Evolutionary conservation across 805 yeast genomes (phyloP).

Genomic region (Saturnispora quitensis): DNA sequence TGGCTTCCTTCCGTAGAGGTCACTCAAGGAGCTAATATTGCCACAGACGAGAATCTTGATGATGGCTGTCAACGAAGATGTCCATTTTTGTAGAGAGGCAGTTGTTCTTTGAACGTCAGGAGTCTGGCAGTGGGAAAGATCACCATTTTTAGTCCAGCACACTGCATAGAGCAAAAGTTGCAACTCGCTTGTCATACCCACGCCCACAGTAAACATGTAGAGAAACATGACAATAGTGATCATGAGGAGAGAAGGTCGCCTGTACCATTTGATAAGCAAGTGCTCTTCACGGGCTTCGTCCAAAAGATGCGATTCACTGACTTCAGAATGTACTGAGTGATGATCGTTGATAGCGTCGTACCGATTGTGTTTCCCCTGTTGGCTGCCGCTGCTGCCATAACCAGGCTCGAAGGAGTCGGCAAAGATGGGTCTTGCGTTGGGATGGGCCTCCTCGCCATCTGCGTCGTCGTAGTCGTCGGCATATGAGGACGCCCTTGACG

Average conservation of each 20-base stretch:
- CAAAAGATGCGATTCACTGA: conserved; percentile 10
- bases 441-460: conserved; percentile 17
- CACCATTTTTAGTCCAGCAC: conserved; percentile 26
- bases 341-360: background rate
- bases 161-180: conserved; percentile 31
- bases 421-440: conserved; percentile 3
- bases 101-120: conserved; percentile 33
- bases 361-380: background rate
- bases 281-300: conserved; percentile 11
- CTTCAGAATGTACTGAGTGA: conserved; percentile 3
- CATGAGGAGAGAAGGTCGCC: conserved; percentile 48
- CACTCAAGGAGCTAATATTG: conserved; percentile 55
- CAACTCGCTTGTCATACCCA: conserved; percentile 32
- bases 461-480: conserved; percentile 13
- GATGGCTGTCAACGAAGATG: conserved; percentile 33
- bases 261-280: conserved; percentile 37
- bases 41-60: conserved; percentile 47
- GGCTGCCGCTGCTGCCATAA: background rate
- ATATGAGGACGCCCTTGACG: background rate
- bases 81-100: conserved; percentile 42
- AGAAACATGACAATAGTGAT: conserved; percentile 31
- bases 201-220: conserved; percentile 33
- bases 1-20: conserved; percentile 52
- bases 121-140: conserved; percentile 27
- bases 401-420: background rate